Base-by-base conservation (phyloP, 73 alveolate genomes). In the Durusdinium trenchii region DNA sequence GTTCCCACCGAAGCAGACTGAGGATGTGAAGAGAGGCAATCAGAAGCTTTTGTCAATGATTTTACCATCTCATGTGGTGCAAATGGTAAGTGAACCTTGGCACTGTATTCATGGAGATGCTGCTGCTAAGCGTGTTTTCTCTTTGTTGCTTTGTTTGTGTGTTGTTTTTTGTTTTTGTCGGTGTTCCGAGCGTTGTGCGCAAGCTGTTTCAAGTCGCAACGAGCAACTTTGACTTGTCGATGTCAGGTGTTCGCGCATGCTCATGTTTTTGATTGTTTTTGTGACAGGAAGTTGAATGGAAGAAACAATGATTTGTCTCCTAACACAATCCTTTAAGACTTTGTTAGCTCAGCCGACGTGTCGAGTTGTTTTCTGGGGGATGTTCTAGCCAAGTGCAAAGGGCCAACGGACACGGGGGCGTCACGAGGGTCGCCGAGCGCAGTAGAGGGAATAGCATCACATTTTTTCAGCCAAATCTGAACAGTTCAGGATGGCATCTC, bases 1-100 rank as follows among this genome's bases (percentile, higher is more conserved):
- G n/a, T n/a, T n/a, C n/a, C n/a, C n/a, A n/a, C n/a, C n/a, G n/a
- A n/a, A n/a, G n/a, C n/a, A n/a, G n/a, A n/a, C 50, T 75, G 14
- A 91, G 98, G 98, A 69, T 43, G 47, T 76, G 20, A 67, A 69
- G 46, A 35, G 64, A 43, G 64, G 98, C 50, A 91, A 76, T 60
- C 89, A 67, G 43, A 46, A 42, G 57, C 89, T 91, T n/a, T 36
- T 91, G 57, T 87, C 87, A 26, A 67, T 69, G 48, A 91, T 91
- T 50, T 45, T 91, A 89, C 98, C 98, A 6, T 26, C 87, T 9
- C 98, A 91, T 38, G 98, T 91, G 84, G 98, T 91, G 26, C 89
- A 91, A 54, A 14, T 67, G 57, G 98, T 91, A 48, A 91, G 60
- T 48, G 78, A 4, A 20, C 4, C 87, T 69, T 35, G 89, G 89